A percentile compares a stretch with the other conserved stretches of the same genome.
Evolutionary conservation across 2,329 filamentous ascomycete species (phyloP).

Genomic region (Colletotrichum incanum): DNA sequence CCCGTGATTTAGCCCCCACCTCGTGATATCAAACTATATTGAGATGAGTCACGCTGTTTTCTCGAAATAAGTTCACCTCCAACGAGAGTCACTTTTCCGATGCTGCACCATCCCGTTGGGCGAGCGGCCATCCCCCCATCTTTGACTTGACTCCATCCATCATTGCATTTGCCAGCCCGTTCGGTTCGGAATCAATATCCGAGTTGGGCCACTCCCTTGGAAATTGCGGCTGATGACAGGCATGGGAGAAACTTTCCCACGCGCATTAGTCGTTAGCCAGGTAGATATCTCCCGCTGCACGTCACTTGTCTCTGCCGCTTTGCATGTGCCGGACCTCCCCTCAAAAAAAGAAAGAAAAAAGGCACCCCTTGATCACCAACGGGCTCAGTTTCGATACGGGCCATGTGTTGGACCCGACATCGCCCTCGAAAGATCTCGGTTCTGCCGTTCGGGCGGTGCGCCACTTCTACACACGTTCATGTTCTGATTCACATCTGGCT

Average conservation of each 20-base stretch:
- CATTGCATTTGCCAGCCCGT: background rate
- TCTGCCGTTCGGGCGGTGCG: background rate
- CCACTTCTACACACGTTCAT: background rate
- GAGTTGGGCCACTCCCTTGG: background rate
- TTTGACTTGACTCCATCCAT: background rate
- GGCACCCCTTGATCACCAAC: conserved; percentile 24
- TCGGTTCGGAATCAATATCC: conserved; percentile 6
- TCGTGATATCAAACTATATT: background rate
- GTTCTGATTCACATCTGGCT: background rate
- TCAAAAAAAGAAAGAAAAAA: no score
- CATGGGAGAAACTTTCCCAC: background rate
- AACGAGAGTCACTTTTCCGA: background rate
- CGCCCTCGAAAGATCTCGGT: background rate
- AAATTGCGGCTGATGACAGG: conserved; percentile 4
- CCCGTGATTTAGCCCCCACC: background rate
- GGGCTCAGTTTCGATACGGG: background rate
- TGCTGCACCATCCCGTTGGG: conserved; percentile 5
- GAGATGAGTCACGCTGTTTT: background rate
- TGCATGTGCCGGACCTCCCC: background rate
- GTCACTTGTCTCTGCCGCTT: conserved; percentile 10
- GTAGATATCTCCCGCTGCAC: background rate
- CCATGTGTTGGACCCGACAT: background rate
- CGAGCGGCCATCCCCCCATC: background rate
- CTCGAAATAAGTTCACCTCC: background rate
- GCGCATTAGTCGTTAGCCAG: background rate